These are phyloP conservation scores for Colletotrichum sp. DNA, from an alignment of 2,329 filamentous ascomycete genomes.

Conservation along the genomic window DNA sequence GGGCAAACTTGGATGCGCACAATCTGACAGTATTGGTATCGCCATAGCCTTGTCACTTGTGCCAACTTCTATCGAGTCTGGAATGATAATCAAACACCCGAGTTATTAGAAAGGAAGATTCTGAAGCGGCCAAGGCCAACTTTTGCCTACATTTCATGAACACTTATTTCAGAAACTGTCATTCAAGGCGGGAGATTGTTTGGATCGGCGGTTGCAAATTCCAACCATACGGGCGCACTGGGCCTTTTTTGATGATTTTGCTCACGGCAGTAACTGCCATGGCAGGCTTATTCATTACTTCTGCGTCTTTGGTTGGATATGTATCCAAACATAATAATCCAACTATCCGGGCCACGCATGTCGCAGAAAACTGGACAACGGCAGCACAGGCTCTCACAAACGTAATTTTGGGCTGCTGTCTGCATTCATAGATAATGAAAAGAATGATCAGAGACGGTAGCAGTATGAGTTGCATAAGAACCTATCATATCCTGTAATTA, in stretches of 20 bases:
- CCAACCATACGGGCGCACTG: too few relatives aligned
- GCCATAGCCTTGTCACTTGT: too few relatives aligned
- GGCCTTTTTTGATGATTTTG: accelerated
- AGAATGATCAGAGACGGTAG: neutral
- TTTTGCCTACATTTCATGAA: too few relatives aligned
- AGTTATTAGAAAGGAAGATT: too few relatives aligned
- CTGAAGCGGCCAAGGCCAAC: too few relatives aligned
- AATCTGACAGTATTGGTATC: too few relatives aligned
- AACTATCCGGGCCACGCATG: neutral
- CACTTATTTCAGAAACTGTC: too few relatives aligned
- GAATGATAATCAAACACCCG: too few relatives aligned
- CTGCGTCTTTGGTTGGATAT: neutral
- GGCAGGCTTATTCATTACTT: neutral
- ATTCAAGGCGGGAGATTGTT: too few relatives aligned
- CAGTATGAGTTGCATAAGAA: neutral
- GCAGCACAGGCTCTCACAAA: neutral
- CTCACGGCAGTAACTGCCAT: neutral
- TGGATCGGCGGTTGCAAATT: too few relatives aligned
- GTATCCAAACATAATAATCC: neutral
- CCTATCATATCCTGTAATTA: neutral
- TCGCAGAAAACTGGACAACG: neutral
- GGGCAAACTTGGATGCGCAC: too few relatives aligned
- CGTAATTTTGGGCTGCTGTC: neutral
- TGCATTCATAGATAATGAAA: neutral
- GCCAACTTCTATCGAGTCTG: too few relatives aligned